phyloP scores from a whole-genome alignment of 345 rosid genomes.

The Turnera subulata region DNA sequence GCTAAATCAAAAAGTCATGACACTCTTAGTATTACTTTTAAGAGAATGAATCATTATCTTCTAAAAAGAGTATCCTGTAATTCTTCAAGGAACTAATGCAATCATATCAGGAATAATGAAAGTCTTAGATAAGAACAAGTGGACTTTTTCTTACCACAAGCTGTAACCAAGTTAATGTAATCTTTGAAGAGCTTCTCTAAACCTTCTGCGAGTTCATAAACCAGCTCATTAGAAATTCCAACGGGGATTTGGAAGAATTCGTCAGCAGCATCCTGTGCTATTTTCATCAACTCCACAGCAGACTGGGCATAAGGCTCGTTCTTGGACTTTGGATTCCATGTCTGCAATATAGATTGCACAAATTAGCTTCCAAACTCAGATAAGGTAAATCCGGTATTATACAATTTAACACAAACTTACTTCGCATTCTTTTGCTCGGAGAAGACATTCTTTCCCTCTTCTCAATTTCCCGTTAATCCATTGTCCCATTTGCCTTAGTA shows the following conservation, averaged over 20 bases:
- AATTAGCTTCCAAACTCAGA: background rate
- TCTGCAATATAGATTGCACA: conserved; percentile 36
- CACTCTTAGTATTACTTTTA: too few species aligned
- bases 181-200: conserved; percentile 63
- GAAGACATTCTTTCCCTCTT: conserved; percentile 40
- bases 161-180: conserved; percentile 63
- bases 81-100: too few species aligned
- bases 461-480: conserved; percentile 66
- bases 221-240: conserved; percentile 69
- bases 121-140: too few species aligned
- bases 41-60: too few species aligned
- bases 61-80: too few species aligned
- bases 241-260: conserved; percentile 84
- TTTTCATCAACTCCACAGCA: conserved; percentile 58
- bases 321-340: conserved; percentile 95
- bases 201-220: conserved; percentile 69
- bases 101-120: too few species aligned
- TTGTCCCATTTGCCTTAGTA: conserved; percentile 44
- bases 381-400: background rate
- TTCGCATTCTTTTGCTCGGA: conserved; percentile 73
- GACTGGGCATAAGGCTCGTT: conserved; percentile 84
- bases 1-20: too few species aligned
- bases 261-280: conserved; percentile 54
- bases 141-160: conserved; percentile 54
- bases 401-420: conserved; percentile 28